Percentiles rank a stretch among this genome's conserved stretches.
phyloP scores from a whole-genome alignment of 495 filamentous ascomycete species.

The Friedmanniomyces endolithicus region DNA sequence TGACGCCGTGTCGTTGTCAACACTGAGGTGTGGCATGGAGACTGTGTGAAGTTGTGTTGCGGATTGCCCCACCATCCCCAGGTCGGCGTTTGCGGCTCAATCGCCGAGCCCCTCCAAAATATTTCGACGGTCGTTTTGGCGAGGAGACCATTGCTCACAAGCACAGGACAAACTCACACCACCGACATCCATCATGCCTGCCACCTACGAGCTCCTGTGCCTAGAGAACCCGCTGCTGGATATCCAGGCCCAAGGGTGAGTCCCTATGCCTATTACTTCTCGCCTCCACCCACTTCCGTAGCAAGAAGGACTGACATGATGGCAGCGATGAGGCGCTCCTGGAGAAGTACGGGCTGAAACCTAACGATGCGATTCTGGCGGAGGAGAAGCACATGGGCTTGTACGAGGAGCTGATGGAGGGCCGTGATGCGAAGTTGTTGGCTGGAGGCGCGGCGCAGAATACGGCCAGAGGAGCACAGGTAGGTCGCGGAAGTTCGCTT shows the following conservation, averaged over 20 bases:
- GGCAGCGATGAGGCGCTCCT: conserved; percentile 61
- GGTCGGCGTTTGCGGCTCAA: not conserved
- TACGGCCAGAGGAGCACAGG: conserved; percentile 73
- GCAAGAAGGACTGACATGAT: not conserved
- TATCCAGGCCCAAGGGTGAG: conserved; percentile 73
- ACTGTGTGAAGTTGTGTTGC: not conserved
- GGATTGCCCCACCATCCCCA: not conserved
- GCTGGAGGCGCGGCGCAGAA: conserved; percentile 97
- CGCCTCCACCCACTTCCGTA: too few species aligned
- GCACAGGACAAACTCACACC: not conserved
- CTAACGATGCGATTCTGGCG: conserved; percentile 94
- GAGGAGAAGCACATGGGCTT: conserved; percentile 77
- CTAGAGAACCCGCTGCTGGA: conserved; percentile 96
- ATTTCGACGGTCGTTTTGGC: not conserved
- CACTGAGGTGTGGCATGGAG: not conserved
- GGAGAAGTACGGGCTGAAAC: conserved; percentile 82
- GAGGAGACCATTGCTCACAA: not conserved
- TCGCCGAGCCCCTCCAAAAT: not conserved
- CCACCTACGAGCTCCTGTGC: conserved; percentile 62
- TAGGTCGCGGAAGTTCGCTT: conserved; percentile 37
- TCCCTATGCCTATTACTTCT: not conserved
- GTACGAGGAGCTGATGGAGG: conserved; percentile 82
- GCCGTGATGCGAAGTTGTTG: conserved; percentile 82
- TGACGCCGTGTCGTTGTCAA: too few species aligned
- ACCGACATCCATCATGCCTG: not conserved